A percentile compares a stretch with the other conserved stretches of the same genome.
These are phyloP conservation scores for Solanum chacoense DNA, from an alignment of 305 asterid genomes.

Conservation along the genomic window DNA sequence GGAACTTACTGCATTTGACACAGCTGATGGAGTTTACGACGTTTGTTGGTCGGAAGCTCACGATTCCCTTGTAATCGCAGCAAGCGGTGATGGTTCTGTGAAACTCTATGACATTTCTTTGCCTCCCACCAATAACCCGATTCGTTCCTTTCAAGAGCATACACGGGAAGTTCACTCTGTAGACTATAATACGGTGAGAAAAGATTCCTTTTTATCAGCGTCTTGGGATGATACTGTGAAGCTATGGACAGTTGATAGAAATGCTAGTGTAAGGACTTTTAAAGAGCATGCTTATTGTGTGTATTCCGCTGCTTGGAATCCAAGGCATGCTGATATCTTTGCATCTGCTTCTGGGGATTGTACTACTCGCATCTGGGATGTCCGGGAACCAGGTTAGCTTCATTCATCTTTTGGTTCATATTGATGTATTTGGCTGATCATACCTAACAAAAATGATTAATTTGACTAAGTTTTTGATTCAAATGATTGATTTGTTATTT, in stretches of 20 bases:
- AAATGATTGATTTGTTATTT: neutral
- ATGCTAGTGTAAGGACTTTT: constrained; percentile 79
- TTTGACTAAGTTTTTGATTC: neutral
- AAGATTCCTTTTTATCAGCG: constrained; percentile 88
- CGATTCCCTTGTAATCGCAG: constrained; percentile 79
- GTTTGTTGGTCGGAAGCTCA: constrained; percentile 95
- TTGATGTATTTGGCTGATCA: neutral
- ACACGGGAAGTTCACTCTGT: constrained; percentile 78
- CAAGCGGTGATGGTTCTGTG: constrained; percentile 76
- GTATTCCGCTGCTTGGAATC: constrained; percentile 87
- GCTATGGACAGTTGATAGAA: constrained; percentile 87
- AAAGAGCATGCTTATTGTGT: constrained; percentile 96
- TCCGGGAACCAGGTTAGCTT: constrained; percentile 73
- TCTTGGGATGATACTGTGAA: constrained; percentile 95
- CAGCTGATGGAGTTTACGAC: constrained; percentile 92
- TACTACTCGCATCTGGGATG: constrained; percentile 92
- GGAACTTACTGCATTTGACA: constrained; percentile 68
- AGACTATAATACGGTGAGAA: constrained; percentile 63
- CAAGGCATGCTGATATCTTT: constrained; percentile 85
- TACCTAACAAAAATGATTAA: neutral
- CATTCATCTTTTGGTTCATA: neutral
- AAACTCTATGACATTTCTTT: constrained; percentile 74
- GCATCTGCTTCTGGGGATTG: constrained; percentile 97
- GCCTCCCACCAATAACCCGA: constrained; percentile 74
- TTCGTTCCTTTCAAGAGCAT: constrained; percentile 85